Conservation (phyloP, 352 stramenopile species). For the Elongisporangium anandrum region DNA sequence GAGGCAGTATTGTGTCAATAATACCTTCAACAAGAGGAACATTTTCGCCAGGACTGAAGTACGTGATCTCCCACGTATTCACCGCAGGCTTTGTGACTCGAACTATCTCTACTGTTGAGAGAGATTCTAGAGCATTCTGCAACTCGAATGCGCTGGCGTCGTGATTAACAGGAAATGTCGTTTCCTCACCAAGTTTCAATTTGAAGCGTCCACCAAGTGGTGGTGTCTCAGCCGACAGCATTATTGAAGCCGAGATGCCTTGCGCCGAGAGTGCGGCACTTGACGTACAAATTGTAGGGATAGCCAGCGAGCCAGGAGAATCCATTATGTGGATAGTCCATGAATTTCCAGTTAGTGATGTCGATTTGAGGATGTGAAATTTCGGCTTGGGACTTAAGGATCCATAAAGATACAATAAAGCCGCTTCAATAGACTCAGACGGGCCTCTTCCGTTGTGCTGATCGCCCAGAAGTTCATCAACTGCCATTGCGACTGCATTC, state of each 20-base stretch:
- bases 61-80: constrained; percentile 32
- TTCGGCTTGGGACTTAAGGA: neutral
- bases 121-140: constrained; percentile 28
- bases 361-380: constrained; percentile 18
- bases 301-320: neutral
- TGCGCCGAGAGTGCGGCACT: neutral
- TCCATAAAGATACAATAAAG: constrained; percentile 13
- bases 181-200: constrained; percentile 18
- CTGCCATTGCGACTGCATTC: constrained; percentile 23
- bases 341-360: neutral
- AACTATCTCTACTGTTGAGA: constrained; percentile 17
- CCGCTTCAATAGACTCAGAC: constrained; percentile 27
- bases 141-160: constrained; percentile 12
- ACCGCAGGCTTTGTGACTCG: constrained; percentile 6
- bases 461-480: constrained; percentile 22
- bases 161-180: constrained; percentile 3
- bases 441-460: constrained; percentile 14
- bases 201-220: constrained; percentile 21
- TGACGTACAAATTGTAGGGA: neutral
- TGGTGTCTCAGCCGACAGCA: neutral
- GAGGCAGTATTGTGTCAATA: constrained; percentile 6
- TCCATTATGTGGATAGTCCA: neutral
- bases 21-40: constrained; percentile 20
- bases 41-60: constrained; percentile 22
- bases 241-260: neutral